Conservation (phyloP, 345 rosid genomes). For the Geranium rotundifolium region DNA sequence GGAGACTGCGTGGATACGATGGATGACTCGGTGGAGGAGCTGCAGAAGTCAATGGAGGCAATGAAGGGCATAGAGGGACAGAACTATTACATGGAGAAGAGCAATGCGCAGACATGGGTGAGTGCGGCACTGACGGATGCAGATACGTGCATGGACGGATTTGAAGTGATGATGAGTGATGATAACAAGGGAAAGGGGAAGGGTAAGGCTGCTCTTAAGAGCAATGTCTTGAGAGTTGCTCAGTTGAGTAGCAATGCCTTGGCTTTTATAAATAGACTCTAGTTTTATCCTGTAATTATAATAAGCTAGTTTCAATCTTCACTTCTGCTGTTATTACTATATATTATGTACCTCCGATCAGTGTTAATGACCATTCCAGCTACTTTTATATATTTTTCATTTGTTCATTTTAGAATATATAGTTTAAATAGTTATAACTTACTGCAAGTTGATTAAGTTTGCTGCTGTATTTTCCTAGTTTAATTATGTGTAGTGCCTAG, state of each 20-base stretch:
- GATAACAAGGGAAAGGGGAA: background rate
- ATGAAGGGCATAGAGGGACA: background rate
- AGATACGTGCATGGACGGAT: background rate
- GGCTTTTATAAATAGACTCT: background rate
- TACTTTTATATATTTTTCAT: too few species aligned
- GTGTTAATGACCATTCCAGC: too few species aligned
- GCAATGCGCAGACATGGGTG: background rate
- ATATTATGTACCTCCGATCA: too few species aligned
- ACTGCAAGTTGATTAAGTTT: too few species aligned
- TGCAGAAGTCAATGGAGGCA: background rate
- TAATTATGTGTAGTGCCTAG: too few species aligned
- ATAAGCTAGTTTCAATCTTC: too few species aligned
- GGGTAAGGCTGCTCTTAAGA: background rate
- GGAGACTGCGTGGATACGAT: background rate
- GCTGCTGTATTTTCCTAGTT: too few species aligned
- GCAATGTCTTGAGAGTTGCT: background rate
- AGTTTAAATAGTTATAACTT: too few species aligned
- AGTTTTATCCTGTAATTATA: too few species aligned
- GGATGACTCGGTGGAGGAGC: background rate
- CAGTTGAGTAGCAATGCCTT: background rate
- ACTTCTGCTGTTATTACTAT: too few species aligned
- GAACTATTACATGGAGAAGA: background rate
- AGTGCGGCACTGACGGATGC: background rate
- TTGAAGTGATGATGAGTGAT: background rate
- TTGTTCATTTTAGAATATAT: too few species aligned